Conservation (phyloP, 2,329 filamentous ascomycete genomes). For the Colletotrichum incanum region DNA sequence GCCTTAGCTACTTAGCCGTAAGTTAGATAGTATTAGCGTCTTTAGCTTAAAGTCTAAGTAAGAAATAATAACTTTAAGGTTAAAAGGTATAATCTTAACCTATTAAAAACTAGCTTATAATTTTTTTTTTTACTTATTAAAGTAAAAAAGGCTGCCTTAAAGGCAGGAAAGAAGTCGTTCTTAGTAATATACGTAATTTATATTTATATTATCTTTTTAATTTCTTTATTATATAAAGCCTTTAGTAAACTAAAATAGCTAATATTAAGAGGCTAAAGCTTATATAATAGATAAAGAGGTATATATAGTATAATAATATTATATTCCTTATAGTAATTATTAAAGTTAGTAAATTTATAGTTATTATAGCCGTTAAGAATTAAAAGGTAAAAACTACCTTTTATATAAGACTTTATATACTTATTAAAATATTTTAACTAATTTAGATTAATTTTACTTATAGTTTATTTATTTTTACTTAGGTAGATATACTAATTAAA, state of each 20-base stretch:
- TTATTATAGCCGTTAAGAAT: neutral
- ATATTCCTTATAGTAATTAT: neutral
- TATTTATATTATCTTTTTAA: neutral
- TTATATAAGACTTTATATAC: neutral
- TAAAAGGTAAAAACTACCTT: neutral
- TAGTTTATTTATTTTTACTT: neutral
- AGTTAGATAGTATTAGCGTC: neutral
- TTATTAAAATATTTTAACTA: neutral
- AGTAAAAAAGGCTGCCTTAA: neutral
- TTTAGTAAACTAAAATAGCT: neutral
- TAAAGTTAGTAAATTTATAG: conserved; percentile 3
- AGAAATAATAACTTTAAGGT: neutral
- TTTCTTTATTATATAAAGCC: neutral
- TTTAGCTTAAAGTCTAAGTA: conserved; percentile 3
- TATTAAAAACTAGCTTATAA: neutral
- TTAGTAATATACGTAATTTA: neutral
- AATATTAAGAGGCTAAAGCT: neutral
- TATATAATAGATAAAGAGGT: neutral
- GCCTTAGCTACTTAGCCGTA: neutral
- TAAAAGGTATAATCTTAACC: neutral
- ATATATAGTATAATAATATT: neutral
- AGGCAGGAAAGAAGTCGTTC: neutral
- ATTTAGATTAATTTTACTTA: neutral
- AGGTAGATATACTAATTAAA: neutral
- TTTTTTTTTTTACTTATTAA: neutral